A percentile compares a stretch with the other conserved stretches of the same genome.
phyloP scores from a whole-genome alignment of 2,329 filamentous ascomycete species.

The Penicillium aurantiogriseum region DNA sequence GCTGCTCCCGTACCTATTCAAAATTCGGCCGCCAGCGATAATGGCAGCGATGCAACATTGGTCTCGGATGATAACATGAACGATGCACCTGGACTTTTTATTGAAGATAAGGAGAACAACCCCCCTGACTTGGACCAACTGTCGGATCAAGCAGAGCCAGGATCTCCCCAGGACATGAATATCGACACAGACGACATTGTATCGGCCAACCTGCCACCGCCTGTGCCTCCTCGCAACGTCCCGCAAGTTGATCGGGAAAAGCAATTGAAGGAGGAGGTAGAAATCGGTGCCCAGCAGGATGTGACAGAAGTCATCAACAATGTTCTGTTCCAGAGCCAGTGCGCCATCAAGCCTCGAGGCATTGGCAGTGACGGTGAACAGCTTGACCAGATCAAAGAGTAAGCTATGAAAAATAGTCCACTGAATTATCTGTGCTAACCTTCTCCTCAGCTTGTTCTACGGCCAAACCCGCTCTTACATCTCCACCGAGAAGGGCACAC shows the following conservation, averaged over 20 bases:
- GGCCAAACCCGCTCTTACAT: constrained; percentile 48
- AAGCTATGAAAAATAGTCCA: constrained; percentile 26
- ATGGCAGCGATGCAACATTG: constrained; percentile 38
- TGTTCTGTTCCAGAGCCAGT: constrained; percentile 85
- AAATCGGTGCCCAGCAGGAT: constrained; percentile 78
- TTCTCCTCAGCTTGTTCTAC: constrained; percentile 48
- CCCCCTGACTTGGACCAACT: constrained; percentile 15
- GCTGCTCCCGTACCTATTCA: constrained; percentile 23
- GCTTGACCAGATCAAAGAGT: constrained; percentile 72
- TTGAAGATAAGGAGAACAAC: constrained; percentile 44
- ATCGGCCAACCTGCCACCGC: constrained; percentile 49
- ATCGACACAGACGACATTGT: constrained; percentile 9
- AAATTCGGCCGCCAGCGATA: constrained; percentile 29
- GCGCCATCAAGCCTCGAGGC: constrained; percentile 73
- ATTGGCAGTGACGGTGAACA: constrained; percentile 71
- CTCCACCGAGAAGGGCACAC: constrained; percentile 46
- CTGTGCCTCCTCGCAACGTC: constrained; percentile 56
- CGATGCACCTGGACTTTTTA: constrained; percentile 16
- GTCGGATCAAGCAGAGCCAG: constrained; percentile 18
- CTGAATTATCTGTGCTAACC: constrained; percentile 9
- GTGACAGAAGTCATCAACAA: constrained; percentile 95
- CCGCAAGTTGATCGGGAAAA: constrained; percentile 34
- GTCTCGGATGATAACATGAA: constrained; percentile 30
- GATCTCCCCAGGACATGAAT: constrained; percentile 21
- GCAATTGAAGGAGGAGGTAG: constrained; percentile 50